A percentile compares a stretch with the other conserved stretches of the same genome.
These are phyloP conservation scores for Xylariales sp. DNA, from an alignment of 2,329 filamentous ascomycete genomes.

Conservation along the genomic window DNA sequence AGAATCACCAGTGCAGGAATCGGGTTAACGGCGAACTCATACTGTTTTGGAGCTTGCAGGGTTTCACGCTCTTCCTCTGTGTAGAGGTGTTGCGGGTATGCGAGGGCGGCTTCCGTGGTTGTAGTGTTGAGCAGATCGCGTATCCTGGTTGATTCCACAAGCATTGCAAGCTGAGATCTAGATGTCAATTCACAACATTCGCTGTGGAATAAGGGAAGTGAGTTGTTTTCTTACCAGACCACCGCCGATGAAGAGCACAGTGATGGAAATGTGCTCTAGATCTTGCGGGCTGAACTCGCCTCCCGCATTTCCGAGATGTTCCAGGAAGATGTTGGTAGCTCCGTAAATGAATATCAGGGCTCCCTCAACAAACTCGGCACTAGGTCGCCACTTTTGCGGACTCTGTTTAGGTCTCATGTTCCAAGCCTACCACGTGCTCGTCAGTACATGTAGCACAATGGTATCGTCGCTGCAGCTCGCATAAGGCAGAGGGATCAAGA, in stretches of 20 bases:
- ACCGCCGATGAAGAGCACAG: constrained; percentile 88
- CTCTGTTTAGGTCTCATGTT: constrained; percentile 65
- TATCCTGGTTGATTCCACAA: constrained; percentile 71
- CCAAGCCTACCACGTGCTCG: too few species aligned
- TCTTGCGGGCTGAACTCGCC: constrained; percentile 71
- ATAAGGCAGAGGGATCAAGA: too few species aligned
- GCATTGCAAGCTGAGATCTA: constrained; percentile 51
- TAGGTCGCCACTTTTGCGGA: constrained; percentile 64
- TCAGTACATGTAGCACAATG: too few species aligned
- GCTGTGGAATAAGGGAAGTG: too few species aligned
- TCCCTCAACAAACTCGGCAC: constrained; percentile 86
- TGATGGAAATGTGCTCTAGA: constrained; percentile 88
- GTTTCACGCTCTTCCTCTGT: constrained; percentile 41
- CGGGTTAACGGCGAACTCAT: constrained; percentile 78
- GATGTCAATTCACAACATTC: constrained; percentile 3
- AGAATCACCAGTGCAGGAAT: constrained; percentile 84
- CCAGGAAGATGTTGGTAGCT: constrained; percentile 83
- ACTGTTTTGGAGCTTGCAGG: constrained; percentile 59
- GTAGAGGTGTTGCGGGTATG: constrained; percentile 25
- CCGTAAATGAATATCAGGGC: constrained; percentile 89
- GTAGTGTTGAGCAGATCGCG: constrained; percentile 62
- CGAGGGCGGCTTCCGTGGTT: constrained; percentile 30
- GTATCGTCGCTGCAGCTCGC: too few species aligned
- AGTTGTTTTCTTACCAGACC: constrained; percentile 63
- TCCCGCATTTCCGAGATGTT: constrained; percentile 69